Base-by-base conservation (phyloP, 169 alveolate genomes). In the Plasmodium vinckei region DNA sequence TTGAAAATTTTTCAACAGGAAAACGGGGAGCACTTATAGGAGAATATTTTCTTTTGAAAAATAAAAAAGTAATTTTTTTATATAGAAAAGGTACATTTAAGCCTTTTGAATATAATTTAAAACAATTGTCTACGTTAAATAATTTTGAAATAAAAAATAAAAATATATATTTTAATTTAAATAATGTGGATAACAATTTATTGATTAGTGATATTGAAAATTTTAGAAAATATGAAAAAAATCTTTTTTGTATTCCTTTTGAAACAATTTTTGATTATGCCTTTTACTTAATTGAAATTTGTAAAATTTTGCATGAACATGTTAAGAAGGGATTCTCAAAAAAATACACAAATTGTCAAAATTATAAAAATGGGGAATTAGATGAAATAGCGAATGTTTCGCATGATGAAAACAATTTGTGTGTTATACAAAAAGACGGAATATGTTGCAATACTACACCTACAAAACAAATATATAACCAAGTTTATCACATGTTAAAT, bases 1-100 rank as follows among this genome's bases (percentile, higher is more conserved):
- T 97, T 12, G 98, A 97, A 56, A 97, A 97, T 47, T 95, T 97
- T 82, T 94, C 97, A 46, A 95, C 98, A 12, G 98, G 98, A 5
- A 57, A 75, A 72, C 92, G 98, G 71, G 98, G 98, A 47, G 94
- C 98, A 23, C 63, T 63, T 17, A 89, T 94, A 23, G 93, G 97
- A 47, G 98, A 95, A 71, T 91, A 94, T 25, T 63, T 77, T 64
- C 23, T 77, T 33, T 63, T 49, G 46, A 77, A 57, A 77, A 77
- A 77, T 21, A 63, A 64, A 51, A 77, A 51, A 47, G 88, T 77
- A 23, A 64, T 77, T 63, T 77, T 77, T 64, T 57, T 77, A 9
- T 61, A 77, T 49, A 49, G 88, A 64, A 77, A 25, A 42, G 88
- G 88, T 63, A 47, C 77, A 19, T 47, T 47, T 19, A 77, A 27